Evolutionary conservation across 2,329 filamentous ascomycete genomes (phyloP), one percentile per base, ranked within the genome.

Genomic region (Penicillium sp.): DNA sequence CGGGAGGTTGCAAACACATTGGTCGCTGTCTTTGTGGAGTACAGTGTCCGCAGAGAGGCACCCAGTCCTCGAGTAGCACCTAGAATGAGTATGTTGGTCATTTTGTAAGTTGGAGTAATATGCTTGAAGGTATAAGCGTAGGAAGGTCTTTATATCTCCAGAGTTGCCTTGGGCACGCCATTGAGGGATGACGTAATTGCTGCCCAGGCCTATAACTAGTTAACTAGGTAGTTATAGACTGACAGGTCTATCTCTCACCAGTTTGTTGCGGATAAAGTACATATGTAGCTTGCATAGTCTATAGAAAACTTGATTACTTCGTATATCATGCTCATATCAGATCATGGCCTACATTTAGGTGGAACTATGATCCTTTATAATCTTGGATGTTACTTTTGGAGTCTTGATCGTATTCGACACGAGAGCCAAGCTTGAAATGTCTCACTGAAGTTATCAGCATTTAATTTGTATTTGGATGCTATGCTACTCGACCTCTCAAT

Each of bases 1-100:
- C 87, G 79, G 7, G 84, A 80, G 8, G 86, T 89, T 49, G 81
- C 87, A 62, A 83, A 85, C 33, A 90, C 84, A 7, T 73, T 76
- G 45, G 79, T 81, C 31, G 74, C 70, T 12, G 71, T 66, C 17
- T 79, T 68, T 3, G 77, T 72, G 23, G 82, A 79, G 66, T 90
- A 90, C 48, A 80, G 74, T 62, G 83, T 82, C 31, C 79, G 79
- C 29, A 90, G 78, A 19, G 83, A 82, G 49, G 83, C 83, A 4
- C 88, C 88, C 4, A 90, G 80, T 53, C 88, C 88, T 42, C 88
- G 81, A 1, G 87, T 90, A 3, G 86, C 87, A 48, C 88, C 88
- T 29, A 91, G 78, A 29, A 91, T 79, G 2, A 90, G 80, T 35
- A 88, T 75, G 36, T 78, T 76, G 47, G 55, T 65, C 50, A 49